Evolutionary conservation across 23 red algal species (phyloP).

Genomic region (Cyanidioschyzon merolae): DNA sequence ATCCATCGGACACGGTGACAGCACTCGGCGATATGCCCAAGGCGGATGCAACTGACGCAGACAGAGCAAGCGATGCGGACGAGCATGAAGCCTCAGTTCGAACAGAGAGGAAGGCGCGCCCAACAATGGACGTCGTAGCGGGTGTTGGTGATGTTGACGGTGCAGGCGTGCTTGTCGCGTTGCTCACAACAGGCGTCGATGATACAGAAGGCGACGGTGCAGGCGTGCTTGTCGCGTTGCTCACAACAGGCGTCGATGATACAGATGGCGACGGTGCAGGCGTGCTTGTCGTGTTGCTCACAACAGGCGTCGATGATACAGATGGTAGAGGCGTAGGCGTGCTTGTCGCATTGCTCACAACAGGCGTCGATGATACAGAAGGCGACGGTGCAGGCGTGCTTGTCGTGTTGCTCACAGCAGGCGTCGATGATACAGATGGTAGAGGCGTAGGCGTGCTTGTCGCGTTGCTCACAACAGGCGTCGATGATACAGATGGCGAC

Average conservation of each 20-base stretch:
- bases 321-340: neutral
- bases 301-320: neutral
- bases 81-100: neutral
- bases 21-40: neutral
- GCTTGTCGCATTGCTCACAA: neutral
- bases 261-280: neutral
- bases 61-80: neutral
- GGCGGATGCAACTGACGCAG: neutral
- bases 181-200: constrained; percentile 2
- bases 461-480: neutral
- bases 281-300: neutral
- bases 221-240: neutral
- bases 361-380: neutral
- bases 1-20: constrained; percentile 1
- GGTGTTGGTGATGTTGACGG: neutral
- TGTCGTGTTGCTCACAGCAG: neutral
- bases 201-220: neutral
- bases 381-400: neutral
- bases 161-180: neutral
- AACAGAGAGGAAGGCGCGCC: neutral
- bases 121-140: neutral
- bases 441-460: neutral
- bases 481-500: neutral
- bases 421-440: neutral
- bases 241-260: neutral